Evolutionary conservation across 2,329 filamentous ascomycete genomes (phyloP), one percentile per base, ranked within the genome.

Genomic region (Grosmannia serpens): DNA sequence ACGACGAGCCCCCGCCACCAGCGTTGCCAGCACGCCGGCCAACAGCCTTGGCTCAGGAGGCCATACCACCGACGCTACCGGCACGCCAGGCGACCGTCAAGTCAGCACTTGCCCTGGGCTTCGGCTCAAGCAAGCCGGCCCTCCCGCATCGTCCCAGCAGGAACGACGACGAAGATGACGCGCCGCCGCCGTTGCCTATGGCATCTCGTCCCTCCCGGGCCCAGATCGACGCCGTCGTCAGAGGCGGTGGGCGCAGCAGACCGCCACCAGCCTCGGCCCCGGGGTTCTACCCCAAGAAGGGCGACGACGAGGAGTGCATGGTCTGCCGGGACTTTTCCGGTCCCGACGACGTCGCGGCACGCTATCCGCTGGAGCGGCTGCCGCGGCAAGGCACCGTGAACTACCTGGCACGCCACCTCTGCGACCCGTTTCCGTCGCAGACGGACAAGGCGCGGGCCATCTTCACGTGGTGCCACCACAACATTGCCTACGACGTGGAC

Each of bases 381-480:
- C 89, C 89, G 4, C 74, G 77, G 22, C 72, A 75, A 20, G 79
- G 83, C 51, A 84, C 87, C 0, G 75, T 94, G 4, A 82, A 80
- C 24, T 88, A 88, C 74, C 78, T 99, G 27, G 91, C 91, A 0
- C 80, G 82, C 56, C 82, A 88, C 56, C 80, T 97, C 24, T 95
- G 90, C 59, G 77, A 79, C 4, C 87, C 88, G 0, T 96, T 97
- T 67, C 73, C 83, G 1, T 96, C 89, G 0, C 74, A 77, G 1
- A 96, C 92, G 0, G 92, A 97, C 71, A 96, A 96, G 74, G 92
- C 94, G 2, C 82, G 94, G 31, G 90, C 85, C 2, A 89, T 99
- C 60, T 97, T 97, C 69, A 89, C 88, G 1, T 99, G 94, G 94
- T 84, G 91, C 47, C 92, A 97, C 71, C 86, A 97, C 71, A 97